Evolutionary conservation across 129 eudicot species (phyloP).

Genomic region (Lactuca sativa): DNA sequence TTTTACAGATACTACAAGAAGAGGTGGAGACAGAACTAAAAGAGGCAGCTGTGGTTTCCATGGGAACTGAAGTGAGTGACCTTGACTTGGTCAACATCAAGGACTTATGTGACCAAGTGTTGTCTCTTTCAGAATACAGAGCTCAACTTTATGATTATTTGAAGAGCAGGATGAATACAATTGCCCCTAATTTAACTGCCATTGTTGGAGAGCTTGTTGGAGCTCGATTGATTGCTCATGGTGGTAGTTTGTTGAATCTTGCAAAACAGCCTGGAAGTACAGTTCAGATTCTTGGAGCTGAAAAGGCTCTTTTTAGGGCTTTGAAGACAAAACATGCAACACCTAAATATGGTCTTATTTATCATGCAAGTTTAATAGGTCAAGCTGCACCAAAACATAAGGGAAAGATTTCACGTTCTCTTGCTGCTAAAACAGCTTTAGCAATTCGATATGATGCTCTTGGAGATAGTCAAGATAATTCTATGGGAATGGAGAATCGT

Average conservation of each 20-base stretch:
- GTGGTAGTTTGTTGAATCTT: slow-evolving; percentile 88
- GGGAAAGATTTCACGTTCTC: slow-evolving; percentile 89
- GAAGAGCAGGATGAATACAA: slow-evolving; percentile 90
- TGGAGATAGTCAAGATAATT: slow-evolving; percentile 73
- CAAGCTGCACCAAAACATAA: slow-evolving; percentile 95
- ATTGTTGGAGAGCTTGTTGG: slow-evolving; percentile 99
- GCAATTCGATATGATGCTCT: slow-evolving; percentile 94
- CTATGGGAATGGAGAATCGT: slow-evolving; percentile 92
- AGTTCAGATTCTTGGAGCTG: slow-evolving; percentile 97
- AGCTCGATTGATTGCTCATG: slow-evolving; percentile 91
- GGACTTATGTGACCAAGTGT: slow-evolving; percentile 91
- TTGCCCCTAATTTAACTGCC: slow-evolving; percentile 95
- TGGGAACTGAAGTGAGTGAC: slow-evolving; percentile 99
- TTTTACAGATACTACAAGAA: slow-evolving; percentile 61
- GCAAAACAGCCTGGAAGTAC: slow-evolving; percentile 98
- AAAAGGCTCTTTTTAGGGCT: slow-evolving; percentile 96
- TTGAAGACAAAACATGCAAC: slow-evolving; percentile 95
- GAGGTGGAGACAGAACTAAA: slow-evolving; percentile 81
- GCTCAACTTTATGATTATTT: slow-evolving; percentile 91
- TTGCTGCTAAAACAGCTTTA: slow-evolving; percentile 86
- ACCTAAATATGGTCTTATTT: slow-evolving; percentile 92
- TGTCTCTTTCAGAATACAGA: slow-evolving; percentile 84
- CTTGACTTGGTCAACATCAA: slow-evolving; percentile 77
- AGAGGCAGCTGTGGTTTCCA: slow-evolving; percentile 81
- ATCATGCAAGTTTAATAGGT: slow-evolving; percentile 92